A percentile compares a stretch with the other conserved stretches of the same genome.
Evolutionary conservation across 257 asterid genomes (phyloP).

Genomic region (Ilex asprella): DNA sequence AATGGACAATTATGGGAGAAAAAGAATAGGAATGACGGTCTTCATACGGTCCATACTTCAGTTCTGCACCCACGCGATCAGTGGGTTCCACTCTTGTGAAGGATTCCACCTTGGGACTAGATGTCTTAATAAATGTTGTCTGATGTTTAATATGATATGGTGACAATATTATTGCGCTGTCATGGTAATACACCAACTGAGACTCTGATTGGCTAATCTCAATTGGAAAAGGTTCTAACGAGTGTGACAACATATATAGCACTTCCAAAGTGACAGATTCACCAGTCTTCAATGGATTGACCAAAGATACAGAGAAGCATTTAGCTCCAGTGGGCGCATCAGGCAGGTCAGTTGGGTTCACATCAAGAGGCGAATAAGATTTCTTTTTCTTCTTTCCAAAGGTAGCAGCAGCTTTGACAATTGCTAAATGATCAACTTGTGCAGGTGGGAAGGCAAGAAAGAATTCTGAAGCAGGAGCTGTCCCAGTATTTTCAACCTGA

Average conservation of each 20-base stretch:
- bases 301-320: conserved; percentile 50
- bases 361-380: conserved; percentile 59
- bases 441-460: conserved; percentile 74
- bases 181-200: conserved; percentile 89
- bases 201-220: conserved; percentile 92
- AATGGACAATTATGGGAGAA: conserved; percentile 67
- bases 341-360: conserved; percentile 44
- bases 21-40: conserved; percentile 54
- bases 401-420: conserved; percentile 64
- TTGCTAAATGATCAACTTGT: conserved; percentile 66
- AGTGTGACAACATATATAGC: conserved; percentile 63
- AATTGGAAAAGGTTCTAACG: conserved; percentile 87
- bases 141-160: conserved; percentile 75
- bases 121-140: conserved; percentile 68
- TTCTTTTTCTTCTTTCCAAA: conserved; percentile 84
- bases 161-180: conserved; percentile 78
- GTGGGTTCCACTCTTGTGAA: conserved; percentile 81
- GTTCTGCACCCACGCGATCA: conserved; percentile 57
- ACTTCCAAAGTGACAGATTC: conserved; percentile 66
- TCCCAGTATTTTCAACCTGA: conserved; percentile 77
- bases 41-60: conserved; percentile 85
- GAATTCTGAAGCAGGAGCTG: conserved; percentile 59
- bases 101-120: conserved; percentile 74
- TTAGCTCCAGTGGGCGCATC: conserved; percentile 73
- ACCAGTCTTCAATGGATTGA: conserved; percentile 53